Evolutionary conservation across 148 eudicot species (phyloP), one percentile per base, ranked within the genome.

Genomic region (Silene latifolia): DNA sequence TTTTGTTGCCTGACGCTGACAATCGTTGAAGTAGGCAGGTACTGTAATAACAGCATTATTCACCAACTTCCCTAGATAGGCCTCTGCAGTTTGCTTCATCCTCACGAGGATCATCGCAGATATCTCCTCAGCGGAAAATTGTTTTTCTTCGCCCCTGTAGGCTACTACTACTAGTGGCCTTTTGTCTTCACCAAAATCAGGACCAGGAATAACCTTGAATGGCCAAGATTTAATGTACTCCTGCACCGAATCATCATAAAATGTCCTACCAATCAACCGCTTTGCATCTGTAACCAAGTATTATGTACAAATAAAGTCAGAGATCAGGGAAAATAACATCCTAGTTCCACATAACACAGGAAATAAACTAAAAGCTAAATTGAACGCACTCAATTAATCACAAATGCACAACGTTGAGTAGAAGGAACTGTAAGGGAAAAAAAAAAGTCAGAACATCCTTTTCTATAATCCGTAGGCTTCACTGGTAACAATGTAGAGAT

Each of bases 1-100:
- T 61, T 62, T 70, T 14, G 79, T 70, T 35, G 83, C 78, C 46
- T 75, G 72, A 1, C 83, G 75, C 8, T 76, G 83, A 3, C 53
- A 65, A 65, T 80, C 73, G 60, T 66, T 80, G 63, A 80, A 80
- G 75, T 80, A 80, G 3, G 83, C 77, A 42, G 83, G 80, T 0
- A 80, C 80, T 8, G 83, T 80, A 18, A 80, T 20, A 0, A 80
- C 83, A 10, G 80, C 79, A 62, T 77, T 53, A 23, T 62, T 77
- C 14, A 77, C 79, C 4, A 23, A 3, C 0, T 20, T 8, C 13
- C 79, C 74, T n/a, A 71, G 75, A 77, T 63, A 77, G 2, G 56
- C 64, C 71, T 72, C 80, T 0, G 80, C 80, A 63, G 19, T 54
- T 8, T 77, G 42, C 61, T 77, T 77, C 80, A 77, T 63, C 46